Percentiles rank a stretch among this genome's conserved stretches.
Evolutionary conservation across 176 grass and related monocot species (phyloP).

Genomic region (Typha latifolia): DNA sequence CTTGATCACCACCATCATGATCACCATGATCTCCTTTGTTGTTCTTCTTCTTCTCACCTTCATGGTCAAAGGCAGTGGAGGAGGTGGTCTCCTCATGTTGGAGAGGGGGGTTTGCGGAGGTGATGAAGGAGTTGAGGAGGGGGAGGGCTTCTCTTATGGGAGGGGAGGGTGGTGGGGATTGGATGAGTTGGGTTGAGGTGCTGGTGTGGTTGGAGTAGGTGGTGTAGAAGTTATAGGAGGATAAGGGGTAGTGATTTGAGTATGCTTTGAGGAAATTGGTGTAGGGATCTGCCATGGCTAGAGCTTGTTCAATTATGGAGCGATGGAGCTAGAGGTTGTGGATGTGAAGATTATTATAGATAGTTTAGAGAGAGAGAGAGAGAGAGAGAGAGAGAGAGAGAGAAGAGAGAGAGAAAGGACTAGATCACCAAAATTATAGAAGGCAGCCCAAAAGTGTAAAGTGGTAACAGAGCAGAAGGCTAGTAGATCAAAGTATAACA

Average conservation of each 20-base stretch:
- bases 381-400: conserved; percentile 14
- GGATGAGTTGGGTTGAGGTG: conserved; percentile 1
- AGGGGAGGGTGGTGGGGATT: conserved; percentile 43
- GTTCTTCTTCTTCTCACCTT: neutral
- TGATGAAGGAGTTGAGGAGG: conserved; percentile 37
- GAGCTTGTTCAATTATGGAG: neutral
- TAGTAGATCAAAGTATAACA: conserved; percentile 12
- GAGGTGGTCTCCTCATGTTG: neutral
- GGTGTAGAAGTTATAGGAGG: conserved; percentile 30
- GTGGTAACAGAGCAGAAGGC: conserved; percentile 26
- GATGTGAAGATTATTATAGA: conserved; percentile 31
- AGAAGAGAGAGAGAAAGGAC: conserved; percentile 26
- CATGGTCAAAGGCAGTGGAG: neutral
- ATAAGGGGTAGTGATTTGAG: conserved; percentile 1
- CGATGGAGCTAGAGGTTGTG: neutral
- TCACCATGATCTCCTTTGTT: neutral
- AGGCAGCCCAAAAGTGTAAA: conserved; percentile 26
- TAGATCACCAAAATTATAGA: conserved; percentile 17
- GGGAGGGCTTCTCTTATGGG: conserved; percentile 66
- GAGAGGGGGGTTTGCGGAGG: neutral
- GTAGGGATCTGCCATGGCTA: conserved; percentile 15
- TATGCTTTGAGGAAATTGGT: conserved; percentile 24
- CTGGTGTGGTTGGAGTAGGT: conserved; percentile 29
- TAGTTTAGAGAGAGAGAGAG: conserved; percentile 1
- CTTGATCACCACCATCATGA: conserved; percentile 4